Conservation (phyloP, 352 stramenopile species). For the Phytopythium vexans region DNA sequence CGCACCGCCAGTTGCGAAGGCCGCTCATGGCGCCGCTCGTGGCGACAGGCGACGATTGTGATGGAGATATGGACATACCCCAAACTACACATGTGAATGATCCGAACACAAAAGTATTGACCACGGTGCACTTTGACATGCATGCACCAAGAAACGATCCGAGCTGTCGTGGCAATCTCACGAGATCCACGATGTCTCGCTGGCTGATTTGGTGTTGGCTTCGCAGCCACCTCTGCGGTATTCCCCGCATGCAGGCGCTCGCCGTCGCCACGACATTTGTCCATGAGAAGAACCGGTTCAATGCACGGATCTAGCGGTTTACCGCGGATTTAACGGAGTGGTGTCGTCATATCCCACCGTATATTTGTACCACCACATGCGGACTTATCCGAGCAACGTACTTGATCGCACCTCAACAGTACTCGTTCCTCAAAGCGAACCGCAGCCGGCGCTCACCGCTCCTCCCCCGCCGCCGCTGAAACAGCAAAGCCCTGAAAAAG, state of each 20-base stretch:
- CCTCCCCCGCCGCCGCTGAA: slow-evolving; percentile 12
- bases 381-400: slow-evolving; percentile 7
- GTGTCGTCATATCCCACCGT: slow-evolving; percentile 9
- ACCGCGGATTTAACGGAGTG: not conserved
- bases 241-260: no score
- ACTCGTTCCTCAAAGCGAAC: not conserved
- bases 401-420: not conserved
- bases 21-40: slow-evolving; percentile 15
- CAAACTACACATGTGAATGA: no score
- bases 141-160: no score
- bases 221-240: no score
- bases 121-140: no score
- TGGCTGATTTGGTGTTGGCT: no score
- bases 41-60: not conserved
- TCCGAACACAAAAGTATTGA: no score
- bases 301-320: slow-evolving; percentile 1
- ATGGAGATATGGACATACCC: no score
- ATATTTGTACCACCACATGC: slow-evolving; percentile 1
- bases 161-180: no score
- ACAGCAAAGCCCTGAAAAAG: slow-evolving; percentile 12
- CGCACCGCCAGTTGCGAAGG: slow-evolving; percentile 39
- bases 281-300: not conserved
- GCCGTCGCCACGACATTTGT: no score
- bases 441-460: slow-evolving; percentile 1
- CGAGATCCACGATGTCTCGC: no score